Evolutionary conservation across 306 rosid species (phyloP), one percentile per base, ranked within the genome.

Genomic region (Dryas alaskensis): DNA sequence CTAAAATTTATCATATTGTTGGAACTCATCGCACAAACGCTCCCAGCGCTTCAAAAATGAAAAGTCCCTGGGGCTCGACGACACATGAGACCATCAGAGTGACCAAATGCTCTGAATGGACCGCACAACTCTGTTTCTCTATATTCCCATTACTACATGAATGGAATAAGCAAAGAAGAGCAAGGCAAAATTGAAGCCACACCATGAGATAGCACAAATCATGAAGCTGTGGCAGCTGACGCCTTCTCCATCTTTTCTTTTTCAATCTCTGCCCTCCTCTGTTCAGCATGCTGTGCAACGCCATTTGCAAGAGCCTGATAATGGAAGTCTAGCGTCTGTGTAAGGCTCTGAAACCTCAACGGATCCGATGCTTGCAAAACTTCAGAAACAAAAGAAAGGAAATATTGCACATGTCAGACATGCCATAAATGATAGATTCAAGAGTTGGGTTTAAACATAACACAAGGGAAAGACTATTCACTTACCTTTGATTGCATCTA

Each of bases 221-320:
- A 85, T 1, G 92, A 86, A 69, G 91, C 73, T 53, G 86, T 75
- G 8, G 86, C 92, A 79, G 92, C 85, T 16, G 84, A 11, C 54
- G 86, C 84, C 95, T 87, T 95, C 78, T 92, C 99, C 68, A 92
- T 37, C 67, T 80, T 88, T 78, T 90, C 99, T 80, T 89, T 94
- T 78, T 86, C 98, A 50, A 92, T 90, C 72, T 92, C 99, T 13
- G 72, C 85, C 80, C 92, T 87, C 83, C 97, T 89, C 81, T 79
- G 97, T 60, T 90, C 96, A 22, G 99, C 99, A 67, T 95, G 99
- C 86, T 85, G 93, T 45, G 91, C 96, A 76, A 95, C 88, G 14
- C 93, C 93, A 73, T 89, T 79, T 8, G 99, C 99, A 49, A 92
- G 84, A 71, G 99, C 97, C 78, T 90, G 98, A 79, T 90, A 92